Evolutionary conservation across 495 filamentous ascomycete species (phyloP).

Genomic region (Aspergillus avenaceus): DNA sequence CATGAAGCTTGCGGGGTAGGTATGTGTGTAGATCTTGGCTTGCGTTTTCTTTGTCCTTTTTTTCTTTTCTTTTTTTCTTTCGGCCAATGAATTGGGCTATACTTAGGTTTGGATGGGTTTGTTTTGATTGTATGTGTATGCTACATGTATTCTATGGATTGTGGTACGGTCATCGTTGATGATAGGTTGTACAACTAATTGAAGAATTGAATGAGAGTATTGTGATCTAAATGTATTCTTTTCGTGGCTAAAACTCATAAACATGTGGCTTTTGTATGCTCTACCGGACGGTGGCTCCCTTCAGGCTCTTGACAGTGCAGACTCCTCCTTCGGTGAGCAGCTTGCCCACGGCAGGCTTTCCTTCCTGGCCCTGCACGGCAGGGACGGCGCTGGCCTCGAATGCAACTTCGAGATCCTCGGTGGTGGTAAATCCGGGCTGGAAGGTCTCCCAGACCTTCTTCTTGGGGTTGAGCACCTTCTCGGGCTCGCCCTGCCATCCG

Average conservation of each 20-base stretch:
- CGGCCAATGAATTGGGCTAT: no score
- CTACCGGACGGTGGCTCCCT: conserved; percentile 65
- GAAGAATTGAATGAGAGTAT: no score
- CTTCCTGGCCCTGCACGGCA: conserved; percentile 54
- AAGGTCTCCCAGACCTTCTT: conserved; percentile 98
- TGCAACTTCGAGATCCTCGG: conserved; percentile 68
- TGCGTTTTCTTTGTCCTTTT: background rate
- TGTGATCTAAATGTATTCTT: no score
- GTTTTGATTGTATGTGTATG: no score
- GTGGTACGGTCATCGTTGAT: no score
- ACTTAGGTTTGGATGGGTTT: no score
- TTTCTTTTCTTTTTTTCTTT: conserved; percentile 1
- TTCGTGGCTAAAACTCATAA: no score
- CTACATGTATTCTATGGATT: no score
- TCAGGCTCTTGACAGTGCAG: conserved; percentile 70
- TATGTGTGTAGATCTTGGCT: background rate
- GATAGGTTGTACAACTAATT: no score
- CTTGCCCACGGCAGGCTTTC: conserved; percentile 63
- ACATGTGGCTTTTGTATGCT: background rate
- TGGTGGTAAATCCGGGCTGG: conserved; percentile 92
- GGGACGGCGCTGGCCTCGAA: conserved; percentile 65
- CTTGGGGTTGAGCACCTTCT: conserved; percentile 93
- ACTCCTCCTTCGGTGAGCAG: conserved; percentile 66
- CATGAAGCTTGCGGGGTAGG: background rate
- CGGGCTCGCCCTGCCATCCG: conserved; percentile 83